Base-by-base conservation (phyloP, 2,329 filamentous ascomycete genomes). In the Chaetomiaceae sp. region DNA sequence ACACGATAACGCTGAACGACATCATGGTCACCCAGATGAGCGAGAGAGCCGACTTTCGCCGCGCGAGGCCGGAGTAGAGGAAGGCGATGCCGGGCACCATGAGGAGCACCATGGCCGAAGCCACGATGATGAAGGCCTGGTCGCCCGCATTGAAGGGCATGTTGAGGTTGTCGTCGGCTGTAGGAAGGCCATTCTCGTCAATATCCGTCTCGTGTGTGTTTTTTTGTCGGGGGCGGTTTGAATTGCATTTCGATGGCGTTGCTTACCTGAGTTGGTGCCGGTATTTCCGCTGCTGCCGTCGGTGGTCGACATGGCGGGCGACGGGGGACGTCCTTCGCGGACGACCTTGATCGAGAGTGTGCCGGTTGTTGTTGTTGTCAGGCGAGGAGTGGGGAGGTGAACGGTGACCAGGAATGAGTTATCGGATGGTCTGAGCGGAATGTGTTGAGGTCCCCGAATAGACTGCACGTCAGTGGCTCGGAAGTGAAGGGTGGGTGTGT, bases 1-100 rank as follows among this genome's bases (percentile, higher is more conserved):
- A 96, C 53, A 89, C 87, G 69, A 96, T 80, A 68, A 97, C 85
- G 44, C 89, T 91, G 68, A 88, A 88, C 43, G 91, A 94, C 70
- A 88, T 92, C 89, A 99, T 95, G 74, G 88, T 91, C 14, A 92
- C 91, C 90, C 91, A 97, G 67, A 99, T 94, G 78, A 97, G 87
- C 60, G 91, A 96, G 39, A 99, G 81, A 27, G 94, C 94, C 5
- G 94, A 97, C 78, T 99, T 99, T 78, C 94, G 84, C 62, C 94
- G 87, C n/a, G 94, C 92, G 62, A 97, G 86, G 62, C 94, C 94
- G 12, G 92, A 96, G 77, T 99, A 99, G 61, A 99, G 84, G 74
- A 99, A 96, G 52, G 90, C 91, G 64, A 99, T 91, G 65, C 94
- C 94, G 27, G 94, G 94, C 27, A 97, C 80, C 94, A 97, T 99